Evolutionary conservation across 2,329 filamentous ascomycete genomes (phyloP), one percentile per base, ranked within the genome.

Genomic region (Apiospora rasikravindrae): DNA sequence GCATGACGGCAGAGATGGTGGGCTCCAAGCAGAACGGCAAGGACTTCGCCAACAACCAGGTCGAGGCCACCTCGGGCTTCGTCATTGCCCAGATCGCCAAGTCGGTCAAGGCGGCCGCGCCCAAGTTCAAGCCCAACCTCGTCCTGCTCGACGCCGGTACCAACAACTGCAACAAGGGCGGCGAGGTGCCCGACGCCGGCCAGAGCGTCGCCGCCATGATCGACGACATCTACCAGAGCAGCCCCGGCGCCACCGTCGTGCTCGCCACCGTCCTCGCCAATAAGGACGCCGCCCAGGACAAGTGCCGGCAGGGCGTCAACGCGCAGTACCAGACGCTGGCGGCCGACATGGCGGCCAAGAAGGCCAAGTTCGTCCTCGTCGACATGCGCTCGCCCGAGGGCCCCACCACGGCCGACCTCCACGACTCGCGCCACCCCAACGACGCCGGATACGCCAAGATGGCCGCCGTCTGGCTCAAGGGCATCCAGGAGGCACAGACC

Each of bases 1-100:
- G 81, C 42, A 82, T 81, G 78, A 72, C 73, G 29, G 78, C 82
- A 67, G 53, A 76, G 70, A 74, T 75, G 45, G 77, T 78, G 45
- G 77, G 77, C 45, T 71, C 71, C 44, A 70, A 70, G 26, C 45
- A 71, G 61, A 74, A 74, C 67, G 77, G 77, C 19, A 67, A 74
- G 24, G 68, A 69, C 72, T 77, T 77, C 57, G 53, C 74, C 37
- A 72, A 77, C 70, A 74, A 74, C 71, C 69, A 74, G 11, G 74
- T 76, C n/a, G 76, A 78, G 61, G 76, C 75, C 24, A 76, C 74
- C 0, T 69, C 72, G 3, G 76, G 76, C 2, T 78, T 76, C 70
- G 72, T 74, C 24, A 75, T 77, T 57, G 45, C 45, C 49, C 75
- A 78, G 67, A 78, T 77, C 67, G 73, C 74, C 14, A 70, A 69